Conservation (phyloP, 2,329 filamentous ascomycete genomes). For the Colletotrichum tropicicola region DNA sequence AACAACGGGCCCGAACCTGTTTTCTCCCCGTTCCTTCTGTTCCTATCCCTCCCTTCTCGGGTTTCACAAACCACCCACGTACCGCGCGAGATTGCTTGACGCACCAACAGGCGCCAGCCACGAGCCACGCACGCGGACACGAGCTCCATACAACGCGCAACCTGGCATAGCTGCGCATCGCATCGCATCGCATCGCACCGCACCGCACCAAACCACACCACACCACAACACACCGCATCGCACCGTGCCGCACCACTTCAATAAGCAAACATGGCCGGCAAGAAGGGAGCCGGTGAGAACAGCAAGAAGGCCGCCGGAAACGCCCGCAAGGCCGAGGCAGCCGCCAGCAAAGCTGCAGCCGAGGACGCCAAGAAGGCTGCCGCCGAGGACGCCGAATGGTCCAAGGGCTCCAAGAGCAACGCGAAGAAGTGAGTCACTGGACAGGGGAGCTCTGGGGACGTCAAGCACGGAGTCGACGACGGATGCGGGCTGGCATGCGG, state of each 20-base stretch:
- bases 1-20: conserved; percentile 20
- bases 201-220: conserved; percentile 17
- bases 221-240: not conserved
- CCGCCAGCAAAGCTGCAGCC: conserved; percentile 79
- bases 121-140: conserved; percentile 15
- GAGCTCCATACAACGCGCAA: conserved; percentile 5
- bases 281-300: conserved; percentile 76
- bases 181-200: conserved; percentile 19
- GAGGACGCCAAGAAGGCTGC: conserved; percentile 72
- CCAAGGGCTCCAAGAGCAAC: conserved; percentile 84
- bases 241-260: not conserved
- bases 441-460: not conserved
- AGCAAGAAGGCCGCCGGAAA: conserved; percentile 91
- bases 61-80: conserved; percentile 16
- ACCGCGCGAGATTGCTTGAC: conserved; percentile 9
- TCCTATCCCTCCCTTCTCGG: conserved; percentile 2
- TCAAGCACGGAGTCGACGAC: not conserved
- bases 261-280: conserved; percentile 68
- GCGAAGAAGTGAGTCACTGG: conserved; percentile 80
- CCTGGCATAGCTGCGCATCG: conserved; percentile 12
- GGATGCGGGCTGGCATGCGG: not conserved
- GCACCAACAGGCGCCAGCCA: conserved; percentile 21
- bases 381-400: conserved; percentile 81
- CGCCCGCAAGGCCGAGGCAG: conserved; percentile 90
- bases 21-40: conserved; percentile 8